A percentile compares a stretch with the other conserved stretches of the same genome.
Evolutionary conservation across 2,329 filamentous ascomycete species (phyloP).

Genomic region (Cercospora zeae-maydis): DNA sequence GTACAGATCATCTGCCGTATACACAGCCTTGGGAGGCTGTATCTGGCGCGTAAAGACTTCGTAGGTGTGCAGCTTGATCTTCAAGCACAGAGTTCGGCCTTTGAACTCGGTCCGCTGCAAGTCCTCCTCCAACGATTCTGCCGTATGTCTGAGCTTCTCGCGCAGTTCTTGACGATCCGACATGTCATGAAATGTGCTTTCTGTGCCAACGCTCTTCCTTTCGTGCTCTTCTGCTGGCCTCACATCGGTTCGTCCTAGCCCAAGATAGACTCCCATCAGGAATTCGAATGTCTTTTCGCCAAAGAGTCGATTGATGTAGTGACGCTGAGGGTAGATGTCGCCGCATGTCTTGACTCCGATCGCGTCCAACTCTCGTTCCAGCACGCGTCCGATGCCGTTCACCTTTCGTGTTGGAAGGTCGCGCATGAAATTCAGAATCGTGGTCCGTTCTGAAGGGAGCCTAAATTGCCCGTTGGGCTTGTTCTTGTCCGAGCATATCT

Average conservation of each 20-base stretch:
- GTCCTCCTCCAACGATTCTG: conserved; percentile 83
- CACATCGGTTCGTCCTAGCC: conserved; percentile 71
- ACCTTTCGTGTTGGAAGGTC: conserved; percentile 82
- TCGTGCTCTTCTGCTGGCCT: conserved; percentile 86
- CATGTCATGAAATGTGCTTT: conserved; percentile 84
- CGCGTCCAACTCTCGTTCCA: conserved; percentile 84
- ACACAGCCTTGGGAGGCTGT: conserved; percentile 68
- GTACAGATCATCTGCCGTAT: conserved; percentile 76
- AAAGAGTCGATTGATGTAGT: conserved; percentile 72
- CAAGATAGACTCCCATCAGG: conserved; percentile 76
- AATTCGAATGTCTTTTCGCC: conserved; percentile 90
- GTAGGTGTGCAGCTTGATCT: conserved; percentile 91
- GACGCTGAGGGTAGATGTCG: conserved; percentile 75
- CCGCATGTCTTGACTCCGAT: conserved; percentile 85
- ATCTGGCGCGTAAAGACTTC: conserved; percentile 84
- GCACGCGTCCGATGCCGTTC: conserved; percentile 89
- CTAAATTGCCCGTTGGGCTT: conserved; percentile 93
- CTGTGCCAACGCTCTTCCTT: conserved; percentile 89
- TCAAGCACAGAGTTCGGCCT: conserved; percentile 84
- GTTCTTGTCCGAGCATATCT: conserved; percentile 92
- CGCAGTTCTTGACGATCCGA: conserved; percentile 64
- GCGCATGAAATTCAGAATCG: conserved; percentile 77
- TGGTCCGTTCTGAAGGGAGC: conserved; percentile 65
- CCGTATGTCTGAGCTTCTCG: conserved; percentile 73
- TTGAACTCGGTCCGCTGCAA: conserved; percentile 76